Conservation (phyloP, 805 yeast genomes). For the Saccharomycopsis selenospora region DNA sequence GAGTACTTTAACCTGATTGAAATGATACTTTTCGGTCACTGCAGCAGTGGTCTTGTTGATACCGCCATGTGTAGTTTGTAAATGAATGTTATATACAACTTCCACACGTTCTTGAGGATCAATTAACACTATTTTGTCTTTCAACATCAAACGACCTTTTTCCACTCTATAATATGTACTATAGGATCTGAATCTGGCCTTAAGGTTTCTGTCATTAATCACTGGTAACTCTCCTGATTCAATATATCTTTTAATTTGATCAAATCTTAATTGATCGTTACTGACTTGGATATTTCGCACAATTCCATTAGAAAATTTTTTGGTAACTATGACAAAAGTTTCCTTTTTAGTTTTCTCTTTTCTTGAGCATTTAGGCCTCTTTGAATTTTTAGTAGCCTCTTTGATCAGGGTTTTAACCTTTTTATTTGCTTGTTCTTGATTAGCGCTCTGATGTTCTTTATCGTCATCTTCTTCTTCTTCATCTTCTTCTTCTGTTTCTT, state of each 20-base stretch:
- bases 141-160: constrained; percentile 67
- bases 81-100: constrained; percentile 66
- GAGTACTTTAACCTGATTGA: constrained; percentile 87
- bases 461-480: background rate
- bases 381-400: background rate
- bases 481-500: background rate
- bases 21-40: constrained; percentile 75
- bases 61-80: constrained; percentile 63
- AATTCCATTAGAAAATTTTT: background rate
- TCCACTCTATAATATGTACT: constrained; percentile 44
- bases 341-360: background rate
- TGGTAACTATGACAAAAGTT: background rate
- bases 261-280: constrained; percentile 41
- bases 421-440: no score
- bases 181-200: constrained; percentile 69
- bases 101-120: constrained; percentile 69
- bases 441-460: constrained; percentile 25
- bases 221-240: constrained; percentile 85
- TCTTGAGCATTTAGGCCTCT: background rate
- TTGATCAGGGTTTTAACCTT: constrained; percentile 18
- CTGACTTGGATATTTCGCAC: background rate
- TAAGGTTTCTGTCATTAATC: constrained; percentile 72
- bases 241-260: constrained; percentile 67
- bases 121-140: constrained; percentile 76
- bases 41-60: constrained; percentile 79